These are phyloP conservation scores for Triticum dicoccoides DNA, from an alignment of 176 grass and related monocot genomes.

Conservation along the genomic window DNA sequence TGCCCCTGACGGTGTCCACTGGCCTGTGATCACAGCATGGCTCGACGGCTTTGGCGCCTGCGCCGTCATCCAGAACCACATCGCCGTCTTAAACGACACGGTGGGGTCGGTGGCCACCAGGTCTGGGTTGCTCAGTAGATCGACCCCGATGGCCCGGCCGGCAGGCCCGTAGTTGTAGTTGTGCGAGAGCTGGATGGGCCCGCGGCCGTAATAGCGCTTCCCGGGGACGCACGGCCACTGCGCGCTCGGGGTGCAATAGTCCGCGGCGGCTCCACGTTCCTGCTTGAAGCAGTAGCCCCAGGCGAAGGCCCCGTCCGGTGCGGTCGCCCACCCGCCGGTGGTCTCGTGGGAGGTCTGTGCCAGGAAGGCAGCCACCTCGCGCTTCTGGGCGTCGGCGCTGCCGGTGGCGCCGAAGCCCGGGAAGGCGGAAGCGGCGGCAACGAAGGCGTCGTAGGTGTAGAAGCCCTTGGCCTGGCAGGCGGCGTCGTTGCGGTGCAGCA, in stretches of 20 bases:
- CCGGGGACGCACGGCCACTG: not conserved
- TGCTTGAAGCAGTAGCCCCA: conserved; percentile 45
- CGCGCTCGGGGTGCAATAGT: conserved; percentile 21
- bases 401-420: conserved; percentile 13
- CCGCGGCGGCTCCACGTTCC: not conserved
- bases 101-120: too few relatives aligned
- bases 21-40: too few relatives aligned
- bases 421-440: conserved; percentile 38
- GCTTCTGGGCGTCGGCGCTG: not conserved
- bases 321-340: conserved; percentile 8
- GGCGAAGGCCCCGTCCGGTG: conserved; percentile 23
- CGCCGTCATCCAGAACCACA: too few relatives aligned
- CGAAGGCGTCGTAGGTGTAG: conserved; percentile 51
- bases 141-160: too few relatives aligned
- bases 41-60: too few relatives aligned
- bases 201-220: too few relatives aligned
- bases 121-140: too few relatives aligned
- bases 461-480: conserved; percentile 21
- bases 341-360: conserved; percentile 59
- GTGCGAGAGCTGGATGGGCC: too few relatives aligned
- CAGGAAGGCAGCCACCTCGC: conserved; percentile 51
- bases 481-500: not conserved
- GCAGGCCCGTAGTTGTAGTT: too few relatives aligned
- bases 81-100: too few relatives aligned
- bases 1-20: too few relatives aligned